Evolutionary conservation across 2,329 filamentous ascomycete genomes (phyloP).

Genomic region (Phoma herbarum): DNA sequence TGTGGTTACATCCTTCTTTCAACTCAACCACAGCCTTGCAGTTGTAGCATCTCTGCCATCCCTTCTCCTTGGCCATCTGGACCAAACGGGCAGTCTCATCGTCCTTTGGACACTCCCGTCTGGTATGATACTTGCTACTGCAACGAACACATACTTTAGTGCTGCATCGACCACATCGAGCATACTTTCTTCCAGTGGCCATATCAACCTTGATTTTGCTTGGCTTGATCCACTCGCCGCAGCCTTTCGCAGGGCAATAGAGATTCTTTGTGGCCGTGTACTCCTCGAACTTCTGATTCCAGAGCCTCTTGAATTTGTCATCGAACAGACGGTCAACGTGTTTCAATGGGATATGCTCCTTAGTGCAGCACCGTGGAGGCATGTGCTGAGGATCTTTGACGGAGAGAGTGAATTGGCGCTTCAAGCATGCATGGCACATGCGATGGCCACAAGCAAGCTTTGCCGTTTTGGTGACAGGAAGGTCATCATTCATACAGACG

Average conservation of each 20-base stretch:
- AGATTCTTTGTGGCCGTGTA: slow-evolving; percentile 77
- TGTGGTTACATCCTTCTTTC: slow-evolving; percentile 86
- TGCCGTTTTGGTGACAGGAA: slow-evolving; percentile 69
- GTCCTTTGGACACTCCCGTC: slow-evolving; percentile 74
- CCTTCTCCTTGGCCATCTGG: slow-evolving; percentile 70
- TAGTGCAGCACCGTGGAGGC: slow-evolving; percentile 83
- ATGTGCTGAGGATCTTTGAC: slow-evolving; percentile 80
- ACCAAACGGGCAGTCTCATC: slow-evolving; percentile 71
- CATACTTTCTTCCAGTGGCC: slow-evolving; percentile 66
- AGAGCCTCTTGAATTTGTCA: slow-evolving; percentile 75
- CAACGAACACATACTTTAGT: slow-evolving; percentile 79
- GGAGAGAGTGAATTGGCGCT: slow-evolving; percentile 77
- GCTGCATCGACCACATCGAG: slow-evolving; percentile 74
- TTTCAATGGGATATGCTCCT: slow-evolving; percentile 75
- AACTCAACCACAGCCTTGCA: slow-evolving; percentile 80
- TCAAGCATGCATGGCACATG: slow-evolving; percentile 82
- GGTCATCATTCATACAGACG: slow-evolving; percentile 73
- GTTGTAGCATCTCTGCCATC: slow-evolving; percentile 78
- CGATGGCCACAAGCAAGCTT: slow-evolving; percentile 81
- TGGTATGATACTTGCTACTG: slow-evolving; percentile 74
- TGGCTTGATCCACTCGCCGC: slow-evolving; percentile 82
- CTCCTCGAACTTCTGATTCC: slow-evolving; percentile 83
- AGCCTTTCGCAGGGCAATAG: slow-evolving; percentile 77
- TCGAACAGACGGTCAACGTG: slow-evolving; percentile 81
- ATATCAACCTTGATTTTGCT: slow-evolving; percentile 68